Evolutionary conservation across 2,329 filamentous ascomycete genomes (phyloP).

Genomic region (Aspergillus chevalieri): DNA sequence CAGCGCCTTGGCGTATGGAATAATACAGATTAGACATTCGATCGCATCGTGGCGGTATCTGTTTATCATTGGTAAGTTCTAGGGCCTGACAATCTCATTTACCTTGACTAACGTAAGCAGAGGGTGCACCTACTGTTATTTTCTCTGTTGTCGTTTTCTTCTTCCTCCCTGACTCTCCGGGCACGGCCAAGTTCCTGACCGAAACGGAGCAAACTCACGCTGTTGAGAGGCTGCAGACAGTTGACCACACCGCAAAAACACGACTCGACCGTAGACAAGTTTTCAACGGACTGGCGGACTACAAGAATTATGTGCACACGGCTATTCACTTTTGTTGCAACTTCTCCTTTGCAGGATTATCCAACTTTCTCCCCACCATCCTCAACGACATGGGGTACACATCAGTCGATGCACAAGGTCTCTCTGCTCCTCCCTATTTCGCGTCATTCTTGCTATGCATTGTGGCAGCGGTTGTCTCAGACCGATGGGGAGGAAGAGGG

Average conservation of each 20-base stretch:
- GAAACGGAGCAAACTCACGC: slow-evolving; percentile 45
- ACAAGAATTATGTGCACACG: slow-evolving; percentile 33
- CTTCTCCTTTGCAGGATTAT: slow-evolving; percentile 32
- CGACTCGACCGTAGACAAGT: slow-evolving; percentile 28
- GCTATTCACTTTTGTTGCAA: slow-evolving; percentile 37
- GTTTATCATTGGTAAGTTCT: slow-evolving; percentile 39
- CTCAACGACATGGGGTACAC: slow-evolving; percentile 37
- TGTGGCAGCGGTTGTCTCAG: slow-evolving; percentile 26
- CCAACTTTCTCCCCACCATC: slow-evolving; percentile 40
- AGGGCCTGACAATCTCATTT: background rate
- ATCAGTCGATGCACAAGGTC: slow-evolving; percentile 35
- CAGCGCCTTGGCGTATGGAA: slow-evolving; percentile 35
- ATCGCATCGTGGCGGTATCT: slow-evolving; percentile 36
- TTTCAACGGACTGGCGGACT: slow-evolving; percentile 28
- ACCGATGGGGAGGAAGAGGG: slow-evolving; percentile 32
- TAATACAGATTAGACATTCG: slow-evolving; percentile 20
- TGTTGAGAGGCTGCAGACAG: slow-evolving; percentile 41
- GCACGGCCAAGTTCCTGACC: slow-evolving; percentile 37
- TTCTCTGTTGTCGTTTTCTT: slow-evolving; percentile 39
- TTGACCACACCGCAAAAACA: slow-evolving; percentile 22
- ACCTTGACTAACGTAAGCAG: slow-evolving; percentile 18
- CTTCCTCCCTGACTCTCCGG: slow-evolving; percentile 41
- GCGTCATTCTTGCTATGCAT: slow-evolving; percentile 31
- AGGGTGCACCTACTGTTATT: slow-evolving; percentile 38
- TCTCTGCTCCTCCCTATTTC: slow-evolving; percentile 40